A percentile compares a stretch with the other conserved stretches of the same genome.
Conservation (phyloP, 2,329 filamentous ascomycete species). For the Emergomyces orientalis region DNA sequence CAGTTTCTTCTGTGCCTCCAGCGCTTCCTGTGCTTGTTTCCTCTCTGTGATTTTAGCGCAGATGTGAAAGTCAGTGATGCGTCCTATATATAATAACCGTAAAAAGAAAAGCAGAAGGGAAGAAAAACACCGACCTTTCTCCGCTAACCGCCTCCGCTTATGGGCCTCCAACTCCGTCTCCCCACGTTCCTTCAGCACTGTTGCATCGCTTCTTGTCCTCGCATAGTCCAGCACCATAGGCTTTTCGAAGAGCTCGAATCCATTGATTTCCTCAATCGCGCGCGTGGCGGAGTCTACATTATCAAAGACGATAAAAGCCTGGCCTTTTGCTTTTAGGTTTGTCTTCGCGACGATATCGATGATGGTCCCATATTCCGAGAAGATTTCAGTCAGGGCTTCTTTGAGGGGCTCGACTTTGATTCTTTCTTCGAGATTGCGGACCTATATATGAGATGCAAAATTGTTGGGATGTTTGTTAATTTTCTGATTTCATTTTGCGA, state of each 20-base stretch:
- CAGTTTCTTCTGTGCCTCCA: conserved; percentile 66
- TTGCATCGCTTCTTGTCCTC: conserved; percentile 76
- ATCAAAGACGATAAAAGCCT: conserved; percentile 92
- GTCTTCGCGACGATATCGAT: conserved; percentile 80
- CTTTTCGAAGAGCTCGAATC: conserved; percentile 88
- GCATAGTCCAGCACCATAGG: conserved; percentile 79
- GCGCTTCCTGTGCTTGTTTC: conserved; percentile 74
- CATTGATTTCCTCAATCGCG: conserved; percentile 82
- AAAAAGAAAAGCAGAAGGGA: conserved; percentile 6
- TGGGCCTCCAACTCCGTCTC: conserved; percentile 78
- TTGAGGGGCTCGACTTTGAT: conserved; percentile 72
- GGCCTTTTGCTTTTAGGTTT: conserved; percentile 85
- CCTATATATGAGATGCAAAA: conserved; percentile 27
- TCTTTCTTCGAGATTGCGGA: conserved; percentile 83
- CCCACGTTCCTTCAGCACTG: conserved; percentile 62
- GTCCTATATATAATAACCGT: neutral
- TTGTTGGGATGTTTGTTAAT: neutral
- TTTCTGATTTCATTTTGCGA: neutral
- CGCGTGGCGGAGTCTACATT: conserved; percentile 64
- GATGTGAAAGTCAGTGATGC: neutral
- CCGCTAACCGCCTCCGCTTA: conserved; percentile 71
- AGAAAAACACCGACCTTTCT: conserved; percentile 63
- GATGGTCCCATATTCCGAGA: conserved; percentile 78
- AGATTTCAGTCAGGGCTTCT: conserved; percentile 64
- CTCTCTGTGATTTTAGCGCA: conserved; percentile 40